phyloP scores from a whole-genome alignment of 2,329 filamentous ascomycete genomes.

The Ophiostoma perfectum region DNA sequence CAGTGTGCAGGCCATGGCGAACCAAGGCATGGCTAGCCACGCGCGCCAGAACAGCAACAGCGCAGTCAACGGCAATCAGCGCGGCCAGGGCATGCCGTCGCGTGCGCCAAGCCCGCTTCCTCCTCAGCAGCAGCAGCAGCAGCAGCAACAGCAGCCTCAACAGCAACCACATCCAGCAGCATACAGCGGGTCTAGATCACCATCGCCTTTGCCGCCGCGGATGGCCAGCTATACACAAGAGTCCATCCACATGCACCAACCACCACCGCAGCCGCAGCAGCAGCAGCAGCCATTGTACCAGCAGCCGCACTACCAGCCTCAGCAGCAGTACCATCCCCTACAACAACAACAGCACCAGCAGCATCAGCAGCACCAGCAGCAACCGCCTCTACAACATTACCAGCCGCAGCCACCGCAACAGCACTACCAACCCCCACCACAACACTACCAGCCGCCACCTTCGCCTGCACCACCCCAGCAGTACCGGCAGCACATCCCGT shows the following conservation, averaged over 20 bases:
- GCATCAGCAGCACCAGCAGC: slow-evolving; percentile 14
- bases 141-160: not conserved
- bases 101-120: slow-evolving; percentile 2
- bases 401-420: slow-evolving; percentile 15
- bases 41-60: slow-evolving; percentile 23
- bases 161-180: not conserved
- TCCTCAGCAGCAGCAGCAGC: slow-evolving; percentile 26
- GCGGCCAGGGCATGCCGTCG: not conserved
- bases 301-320: slow-evolving; percentile 25
- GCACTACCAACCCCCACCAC: slow-evolving; percentile 18
- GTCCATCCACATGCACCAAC: slow-evolving; percentile 4
- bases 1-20: not conserved
- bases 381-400: not conserved
- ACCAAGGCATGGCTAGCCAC: not conserved
- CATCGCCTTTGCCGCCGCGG: slow-evolving; percentile 37
- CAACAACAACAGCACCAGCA: slow-evolving; percentile 17
- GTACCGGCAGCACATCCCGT: slow-evolving; percentile 13
- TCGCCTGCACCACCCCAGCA: slow-evolving; percentile 9
- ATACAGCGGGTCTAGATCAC: slow-evolving; percentile 23
- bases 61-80: slow-evolving; percentile 19
- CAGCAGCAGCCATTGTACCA: slow-evolving; percentile 11
- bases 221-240: slow-evolving; percentile 11
- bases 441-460: slow-evolving; percentile 19
- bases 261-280: slow-evolving; percentile 25
- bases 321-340: slow-evolving; percentile 23